Conservation (phyloP, 73 alveolate species). For the Effrenium voratum region DNA sequence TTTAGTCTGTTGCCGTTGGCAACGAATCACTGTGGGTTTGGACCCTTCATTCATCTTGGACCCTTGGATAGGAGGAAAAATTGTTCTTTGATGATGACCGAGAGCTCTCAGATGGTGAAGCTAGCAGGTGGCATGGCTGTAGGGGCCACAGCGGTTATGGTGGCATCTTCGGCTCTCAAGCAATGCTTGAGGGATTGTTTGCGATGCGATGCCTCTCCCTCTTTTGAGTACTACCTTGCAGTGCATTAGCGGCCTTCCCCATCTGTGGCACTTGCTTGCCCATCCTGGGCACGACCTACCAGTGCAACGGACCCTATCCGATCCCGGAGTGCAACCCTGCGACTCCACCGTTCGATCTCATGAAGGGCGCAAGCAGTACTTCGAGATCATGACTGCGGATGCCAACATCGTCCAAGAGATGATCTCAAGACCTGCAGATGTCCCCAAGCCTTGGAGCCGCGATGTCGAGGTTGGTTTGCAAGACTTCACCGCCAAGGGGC, state of each 20-base stretch:
- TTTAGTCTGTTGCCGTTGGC: too few species aligned
- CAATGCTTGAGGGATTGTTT: conserved; percentile 17
- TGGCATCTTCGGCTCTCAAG: conserved; percentile 60
- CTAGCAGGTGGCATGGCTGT: conserved; percentile 72
- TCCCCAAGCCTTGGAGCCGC: background rate
- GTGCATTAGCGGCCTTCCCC: conserved; percentile 34
- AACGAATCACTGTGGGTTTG: too few species aligned
- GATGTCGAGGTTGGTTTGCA: background rate
- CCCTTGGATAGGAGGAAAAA: too few species aligned
- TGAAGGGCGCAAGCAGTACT: background rate
- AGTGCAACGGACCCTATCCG: background rate
- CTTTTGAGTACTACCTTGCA: conserved; percentile 56
- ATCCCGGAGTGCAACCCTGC: background rate
- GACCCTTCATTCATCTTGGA: too few species aligned
- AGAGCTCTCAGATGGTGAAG: conserved; percentile 56
- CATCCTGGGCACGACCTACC: background rate
- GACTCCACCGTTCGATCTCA: background rate
- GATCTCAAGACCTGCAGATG: background rate
- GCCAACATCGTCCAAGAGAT: conserved; percentile 6
- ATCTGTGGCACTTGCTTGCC: background rate
- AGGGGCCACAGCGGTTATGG: background rate
- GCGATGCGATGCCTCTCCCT: conserved; percentile 19
- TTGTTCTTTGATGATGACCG: too few species aligned
- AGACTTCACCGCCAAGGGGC: conserved; percentile 3
- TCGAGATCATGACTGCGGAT: conserved; percentile 2